A percentile compares a stretch with the other conserved stretches of the same genome.
Conservation (phyloP, 768 basidiomycete species). For the Xerocomellus intermedius region DNA sequence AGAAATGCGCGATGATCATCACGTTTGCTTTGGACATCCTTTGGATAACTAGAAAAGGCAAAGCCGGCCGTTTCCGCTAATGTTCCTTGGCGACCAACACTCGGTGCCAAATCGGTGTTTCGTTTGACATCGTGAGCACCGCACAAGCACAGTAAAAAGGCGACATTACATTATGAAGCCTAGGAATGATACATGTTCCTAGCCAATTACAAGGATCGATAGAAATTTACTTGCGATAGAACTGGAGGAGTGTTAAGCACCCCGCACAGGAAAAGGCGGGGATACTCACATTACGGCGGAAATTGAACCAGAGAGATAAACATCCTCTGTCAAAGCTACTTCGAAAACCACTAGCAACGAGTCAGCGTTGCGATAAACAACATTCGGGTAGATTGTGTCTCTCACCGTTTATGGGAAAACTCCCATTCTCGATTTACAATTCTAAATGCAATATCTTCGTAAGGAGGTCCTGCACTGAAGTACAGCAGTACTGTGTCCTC, state of each 20-base stretch:
- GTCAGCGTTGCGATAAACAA: slow-evolving; percentile 18
- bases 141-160: slow-evolving; percentile 7
- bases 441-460: slow-evolving; percentile 97
- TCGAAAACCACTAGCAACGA: slow-evolving; percentile 74
- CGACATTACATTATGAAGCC: slow-evolving; percentile 31
- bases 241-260: slow-evolving; percentile 42
- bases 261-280: slow-evolving; percentile 7
- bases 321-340: slow-evolving; percentile 98
- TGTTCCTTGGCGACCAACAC: slow-evolving; percentile 6
- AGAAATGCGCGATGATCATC: slow-evolving; percentile 1
- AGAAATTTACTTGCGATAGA: slow-evolving; percentile 69
- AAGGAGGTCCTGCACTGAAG: slow-evolving; percentile 96
- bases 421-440: slow-evolving; percentile 99
- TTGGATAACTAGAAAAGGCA: slow-evolving; percentile 14
- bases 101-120: slow-evolving; percentile 4
- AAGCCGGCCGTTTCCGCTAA: slow-evolving; percentile 9
- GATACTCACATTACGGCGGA: slow-evolving; percentile 81
- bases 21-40: slow-evolving; percentile 2
- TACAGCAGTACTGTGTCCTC: slow-evolving; percentile 92
- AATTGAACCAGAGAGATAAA: slow-evolving; percentile 94
- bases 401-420: slow-evolving; percentile 91
- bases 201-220: slow-evolving; percentile 16
- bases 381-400: background rate
- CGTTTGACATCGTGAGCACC: slow-evolving; percentile 18
- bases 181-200: slow-evolving; percentile 20